Evolutionary conservation across 2,329 filamentous ascomycete species (phyloP).

Genomic region (Venturia effusa): DNA sequence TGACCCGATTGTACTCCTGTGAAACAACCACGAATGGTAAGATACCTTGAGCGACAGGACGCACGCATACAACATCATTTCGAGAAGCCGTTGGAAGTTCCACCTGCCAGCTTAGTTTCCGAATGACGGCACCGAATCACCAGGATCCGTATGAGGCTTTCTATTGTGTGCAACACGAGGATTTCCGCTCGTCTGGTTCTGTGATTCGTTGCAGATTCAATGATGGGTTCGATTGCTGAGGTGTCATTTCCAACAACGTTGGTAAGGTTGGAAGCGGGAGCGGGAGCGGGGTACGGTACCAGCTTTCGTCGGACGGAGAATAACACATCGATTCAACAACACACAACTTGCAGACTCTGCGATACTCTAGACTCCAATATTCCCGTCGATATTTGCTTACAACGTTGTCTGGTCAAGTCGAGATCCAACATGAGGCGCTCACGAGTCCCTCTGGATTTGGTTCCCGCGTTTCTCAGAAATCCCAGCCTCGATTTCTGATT

Average conservation of each 20-base stretch:
- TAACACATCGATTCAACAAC: not conserved
- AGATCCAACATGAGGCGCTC: not conserved
- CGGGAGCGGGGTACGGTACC: no score
- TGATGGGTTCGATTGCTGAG: not conserved
- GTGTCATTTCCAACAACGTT: not conserved
- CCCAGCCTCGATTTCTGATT: not conserved
- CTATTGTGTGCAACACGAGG: not conserved
- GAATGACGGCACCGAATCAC: not conserved
- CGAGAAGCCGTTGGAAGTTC: constrained; percentile 4
- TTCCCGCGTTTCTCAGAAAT: not conserved
- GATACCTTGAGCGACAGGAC: not conserved
- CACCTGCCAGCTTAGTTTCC: not conserved
- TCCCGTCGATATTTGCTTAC: not conserved
- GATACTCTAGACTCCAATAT: not conserved
- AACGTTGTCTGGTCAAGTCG: not conserved
- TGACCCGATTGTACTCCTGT: not conserved
- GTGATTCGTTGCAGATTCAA: not conserved
- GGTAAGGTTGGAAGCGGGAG: not conserved
- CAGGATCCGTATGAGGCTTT: not conserved
- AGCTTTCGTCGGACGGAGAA: not conserved
- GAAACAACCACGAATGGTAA: not conserved
- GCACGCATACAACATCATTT: constrained; percentile 1
- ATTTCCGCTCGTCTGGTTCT: not conserved
- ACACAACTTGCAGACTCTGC: not conserved
- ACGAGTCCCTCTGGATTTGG: not conserved